These are phyloP conservation scores for Elymus sibiricus DNA, from an alignment of 176 grass and related monocot genomes.

Conservation along the genomic window DNA sequence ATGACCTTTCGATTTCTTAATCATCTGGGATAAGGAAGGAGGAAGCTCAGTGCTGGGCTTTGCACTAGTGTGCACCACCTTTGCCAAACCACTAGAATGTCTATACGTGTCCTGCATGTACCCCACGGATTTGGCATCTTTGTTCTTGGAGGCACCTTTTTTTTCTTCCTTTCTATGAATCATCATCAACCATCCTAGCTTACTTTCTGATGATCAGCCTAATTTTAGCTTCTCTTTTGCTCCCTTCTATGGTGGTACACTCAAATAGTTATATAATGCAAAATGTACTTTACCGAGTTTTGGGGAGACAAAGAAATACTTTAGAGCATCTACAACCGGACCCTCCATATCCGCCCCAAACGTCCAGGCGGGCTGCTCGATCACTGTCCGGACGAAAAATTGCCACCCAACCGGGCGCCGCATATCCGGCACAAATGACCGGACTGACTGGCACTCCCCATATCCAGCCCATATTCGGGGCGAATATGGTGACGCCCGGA, in stretches of 20 bases:
- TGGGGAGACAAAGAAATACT: no score
- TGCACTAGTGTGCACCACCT: not conserved
- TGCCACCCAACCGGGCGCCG: no score
- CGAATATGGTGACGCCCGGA: no score
- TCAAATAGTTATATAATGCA: not conserved
- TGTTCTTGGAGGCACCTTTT: not conserved
- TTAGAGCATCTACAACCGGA: no score
- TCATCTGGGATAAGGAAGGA: conserved; percentile 22
- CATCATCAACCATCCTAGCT: not conserved
- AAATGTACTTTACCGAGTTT: not conserved
- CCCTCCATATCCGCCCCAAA: no score
- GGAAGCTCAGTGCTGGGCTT: not conserved
- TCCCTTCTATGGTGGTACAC: not conserved
- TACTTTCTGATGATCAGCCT: conserved; percentile 7
- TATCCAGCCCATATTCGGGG: no score
- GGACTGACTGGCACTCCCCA: no score
- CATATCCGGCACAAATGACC: no score
- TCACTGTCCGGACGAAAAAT: no score
- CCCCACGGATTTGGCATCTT: conserved; percentile 8
- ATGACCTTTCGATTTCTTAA: conserved; percentile 18
- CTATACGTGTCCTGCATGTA: not conserved
- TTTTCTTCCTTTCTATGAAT: not conserved
- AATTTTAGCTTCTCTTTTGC: not conserved
- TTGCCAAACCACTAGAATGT: conserved; percentile 17
- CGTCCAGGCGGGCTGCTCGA: no score